Evolutionary conservation across 768 basidiomycete species (phyloP).

Genomic region (Fomitopsis serialis): DNA sequence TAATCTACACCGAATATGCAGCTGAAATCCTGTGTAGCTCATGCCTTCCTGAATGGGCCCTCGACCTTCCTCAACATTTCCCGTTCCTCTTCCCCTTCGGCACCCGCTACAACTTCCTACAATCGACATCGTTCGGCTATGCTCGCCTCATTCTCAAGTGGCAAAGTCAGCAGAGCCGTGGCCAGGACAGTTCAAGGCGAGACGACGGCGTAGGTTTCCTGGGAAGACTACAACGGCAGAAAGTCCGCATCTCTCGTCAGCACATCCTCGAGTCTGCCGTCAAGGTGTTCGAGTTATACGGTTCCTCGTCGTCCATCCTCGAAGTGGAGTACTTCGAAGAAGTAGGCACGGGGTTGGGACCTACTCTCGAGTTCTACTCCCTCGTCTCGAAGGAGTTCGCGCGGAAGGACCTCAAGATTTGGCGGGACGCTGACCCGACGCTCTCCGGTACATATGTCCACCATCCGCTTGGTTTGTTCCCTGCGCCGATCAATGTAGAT

Average conservation of each 20-base stretch:
- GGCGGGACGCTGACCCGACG: conserved; percentile 78
- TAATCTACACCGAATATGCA: no score
- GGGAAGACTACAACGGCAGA: conserved; percentile 89
- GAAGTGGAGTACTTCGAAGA: conserved; percentile 99
- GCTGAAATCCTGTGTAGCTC: conserved; percentile 45
- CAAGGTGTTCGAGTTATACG: conserved; percentile 95
- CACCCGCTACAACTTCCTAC: conserved; percentile 94
- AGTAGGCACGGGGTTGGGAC: conserved; percentile 95
- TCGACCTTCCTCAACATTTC: conserved; percentile 94
- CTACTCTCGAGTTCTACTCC: conserved; percentile 98
- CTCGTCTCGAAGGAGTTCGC: conserved; percentile 95
- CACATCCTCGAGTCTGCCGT: conserved; percentile 94
- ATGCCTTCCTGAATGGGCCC: conserved; percentile 95
- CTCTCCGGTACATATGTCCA: conserved; percentile 67
- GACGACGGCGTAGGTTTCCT: conserved; percentile 92
- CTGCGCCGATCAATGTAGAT: conserved; percentile 70
- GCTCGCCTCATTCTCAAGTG: conserved; percentile 92
- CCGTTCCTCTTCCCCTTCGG: conserved; percentile 99
- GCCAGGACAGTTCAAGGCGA: conserved; percentile 73
- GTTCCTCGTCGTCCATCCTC: conserved; percentile 86
- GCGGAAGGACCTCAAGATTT: conserved; percentile 79
- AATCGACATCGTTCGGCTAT: conserved; percentile 97
- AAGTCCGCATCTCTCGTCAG: conserved; percentile 92
- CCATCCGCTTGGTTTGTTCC: conserved; percentile 84
- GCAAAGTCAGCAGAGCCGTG: conserved; percentile 74